A percentile compares a stretch with the other conserved stretches of the same genome.
These are phyloP conservation scores for Sinapis alba DNA, from an alignment of 441 rosid genomes.

Conservation along the genomic window DNA sequence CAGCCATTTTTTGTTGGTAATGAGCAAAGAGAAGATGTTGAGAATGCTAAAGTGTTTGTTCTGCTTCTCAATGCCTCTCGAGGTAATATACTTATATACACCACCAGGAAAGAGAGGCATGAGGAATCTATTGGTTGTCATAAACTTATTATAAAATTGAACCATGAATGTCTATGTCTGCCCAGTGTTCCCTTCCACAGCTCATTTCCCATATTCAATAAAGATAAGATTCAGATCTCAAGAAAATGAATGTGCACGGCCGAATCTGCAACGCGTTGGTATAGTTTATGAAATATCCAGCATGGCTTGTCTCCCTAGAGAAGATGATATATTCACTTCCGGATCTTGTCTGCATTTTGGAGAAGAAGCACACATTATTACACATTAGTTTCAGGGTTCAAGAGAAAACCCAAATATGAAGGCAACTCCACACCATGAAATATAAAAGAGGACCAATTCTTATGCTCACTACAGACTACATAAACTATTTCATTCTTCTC, in stretches of 20 bases:
- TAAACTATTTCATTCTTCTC: neutral
- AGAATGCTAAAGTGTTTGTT: slow-evolving; percentile 13
- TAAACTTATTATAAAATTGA: neutral
- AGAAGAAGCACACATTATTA: neutral
- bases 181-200: neutral
- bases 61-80: slow-evolving; percentile 12
- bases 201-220: neutral
- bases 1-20: slow-evolving; percentile 19
- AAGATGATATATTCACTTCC: neutral
- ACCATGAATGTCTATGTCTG: neutral
- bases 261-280: neutral
- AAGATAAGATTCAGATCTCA: slow-evolving; percentile 11
- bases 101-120: neutral
- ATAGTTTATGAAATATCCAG: slow-evolving; percentile 12
- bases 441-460: neutral
- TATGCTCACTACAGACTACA: neutral
- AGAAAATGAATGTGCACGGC: neutral
- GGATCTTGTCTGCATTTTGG: slow-evolving; percentile 8
- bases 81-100: slow-evolving; percentile 6
- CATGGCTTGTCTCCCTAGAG: slow-evolving; percentile 9
- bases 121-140: slow-evolving; percentile 3
- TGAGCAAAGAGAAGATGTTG: slow-evolving; percentile 8
- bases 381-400: too few species aligned
- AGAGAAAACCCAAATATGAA: too few species aligned
- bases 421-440: neutral